phyloP scores from a whole-genome alignment of 257 asterid species.

The Solanum stenotomum region DNA sequence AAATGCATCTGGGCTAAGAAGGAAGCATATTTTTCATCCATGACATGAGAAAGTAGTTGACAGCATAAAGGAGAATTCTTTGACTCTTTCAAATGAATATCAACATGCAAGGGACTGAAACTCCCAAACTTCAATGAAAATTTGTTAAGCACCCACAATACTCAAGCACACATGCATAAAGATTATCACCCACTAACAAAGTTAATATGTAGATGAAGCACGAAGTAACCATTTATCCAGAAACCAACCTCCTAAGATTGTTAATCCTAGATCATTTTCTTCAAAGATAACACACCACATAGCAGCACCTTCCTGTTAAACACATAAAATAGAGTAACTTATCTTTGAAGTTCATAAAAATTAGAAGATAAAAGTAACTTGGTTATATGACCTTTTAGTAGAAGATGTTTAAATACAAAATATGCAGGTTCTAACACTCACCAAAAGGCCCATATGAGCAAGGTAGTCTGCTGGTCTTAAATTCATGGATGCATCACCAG shows the following conservation, averaged over 20 bases:
- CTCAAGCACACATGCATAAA: neutral
- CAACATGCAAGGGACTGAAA: neutral
- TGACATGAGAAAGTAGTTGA: neutral
- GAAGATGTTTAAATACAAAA: neutral
- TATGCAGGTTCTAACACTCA: conserved; percentile 25
- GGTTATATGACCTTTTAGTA: neutral
- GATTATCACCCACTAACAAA: neutral
- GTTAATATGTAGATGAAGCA: neutral
- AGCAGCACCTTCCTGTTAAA: conserved; percentile 60
- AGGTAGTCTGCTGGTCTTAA: conserved; percentile 75
- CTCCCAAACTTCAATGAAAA: neutral
- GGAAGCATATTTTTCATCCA: neutral
- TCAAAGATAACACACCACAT: conserved; percentile 82
- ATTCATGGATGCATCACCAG: conserved; percentile 60
- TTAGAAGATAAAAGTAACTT: neutral
- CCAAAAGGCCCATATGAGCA: conserved; percentile 41
- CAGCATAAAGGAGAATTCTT: neutral
- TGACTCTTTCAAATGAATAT: neutral
- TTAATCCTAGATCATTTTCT: conserved; percentile 39
- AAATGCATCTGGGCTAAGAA: neutral
- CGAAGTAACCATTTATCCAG: neutral
- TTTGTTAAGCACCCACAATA: neutral
- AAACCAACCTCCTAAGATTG: conserved; percentile 83
- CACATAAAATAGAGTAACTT: neutral
- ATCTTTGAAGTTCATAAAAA: neutral